A percentile compares a stretch with the other conserved stretches of the same genome.
Conservation (phyloP, 2,329 filamentous ascomycete species). For the Scedosporium apiospermum region DNA sequence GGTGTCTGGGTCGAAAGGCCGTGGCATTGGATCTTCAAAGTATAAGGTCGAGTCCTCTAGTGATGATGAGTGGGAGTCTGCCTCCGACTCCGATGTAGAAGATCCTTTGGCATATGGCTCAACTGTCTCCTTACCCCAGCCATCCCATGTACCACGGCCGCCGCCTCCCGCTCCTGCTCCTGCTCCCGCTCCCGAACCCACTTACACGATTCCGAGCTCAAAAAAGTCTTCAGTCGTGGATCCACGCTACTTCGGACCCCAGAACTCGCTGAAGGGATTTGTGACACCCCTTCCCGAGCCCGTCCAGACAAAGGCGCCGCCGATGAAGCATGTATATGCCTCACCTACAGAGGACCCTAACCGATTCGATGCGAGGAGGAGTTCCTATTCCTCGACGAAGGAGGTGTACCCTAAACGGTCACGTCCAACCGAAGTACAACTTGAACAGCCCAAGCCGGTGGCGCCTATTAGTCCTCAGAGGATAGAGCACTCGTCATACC, state of each 20-base stretch:
- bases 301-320: background rate
- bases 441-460: slow-evolving; percentile 81
- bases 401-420: slow-evolving; percentile 28
- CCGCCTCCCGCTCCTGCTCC: background rate
- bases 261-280: slow-evolving; percentile 50
- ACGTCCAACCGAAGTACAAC: slow-evolving; percentile 48
- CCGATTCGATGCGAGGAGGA: slow-evolving; percentile 47
- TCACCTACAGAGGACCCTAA: slow-evolving; percentile 56
- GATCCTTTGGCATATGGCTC: slow-evolving; percentile 35
- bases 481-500: slow-evolving; percentile 15
- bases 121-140: slow-evolving; percentile 14
- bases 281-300: slow-evolving; percentile 17
- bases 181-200: background rate
- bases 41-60: slow-evolving; percentile 22
- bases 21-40: slow-evolving; percentile 31
- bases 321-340: slow-evolving; percentile 41
- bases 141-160: background rate
- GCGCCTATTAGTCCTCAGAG: slow-evolving; percentile 53
- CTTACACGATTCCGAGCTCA: background rate
- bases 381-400: slow-evolving; percentile 34
- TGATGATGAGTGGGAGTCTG: slow-evolving; percentile 50
- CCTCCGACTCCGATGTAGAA: slow-evolving; percentile 30
- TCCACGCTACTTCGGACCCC: slow-evolving; percentile 47
- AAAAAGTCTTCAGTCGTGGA: slow-evolving; percentile 44
- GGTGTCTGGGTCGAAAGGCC: slow-evolving; percentile 7